Percentiles rank a stretch among this genome's conserved stretches.
These are phyloP conservation scores for Rhodotorula sp. DNA, from an alignment of 1,284 basidiomycete species.

Conservation along the genomic window DNA sequence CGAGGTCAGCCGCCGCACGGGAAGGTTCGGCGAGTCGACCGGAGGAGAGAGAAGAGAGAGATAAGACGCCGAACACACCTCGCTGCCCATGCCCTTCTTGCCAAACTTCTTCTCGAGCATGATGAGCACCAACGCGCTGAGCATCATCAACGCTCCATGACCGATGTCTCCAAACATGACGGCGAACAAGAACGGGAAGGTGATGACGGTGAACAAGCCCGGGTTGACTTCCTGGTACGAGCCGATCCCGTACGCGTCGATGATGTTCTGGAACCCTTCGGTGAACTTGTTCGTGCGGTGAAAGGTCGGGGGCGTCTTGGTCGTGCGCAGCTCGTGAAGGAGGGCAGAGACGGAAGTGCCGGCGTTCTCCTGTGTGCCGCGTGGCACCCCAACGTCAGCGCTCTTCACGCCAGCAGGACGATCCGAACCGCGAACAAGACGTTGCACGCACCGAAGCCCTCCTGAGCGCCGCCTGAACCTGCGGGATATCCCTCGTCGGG, in stretches of 20 bases:
- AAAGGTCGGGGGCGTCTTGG: constrained; percentile 92
- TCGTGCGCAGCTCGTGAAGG: constrained; percentile 83
- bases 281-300: constrained; percentile 96
- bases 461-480: constrained; percentile 82
- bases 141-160: constrained; percentile 81
- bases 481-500: constrained; percentile 82
- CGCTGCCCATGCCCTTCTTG: constrained; percentile 68
- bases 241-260: constrained; percentile 95
- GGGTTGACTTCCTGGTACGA: constrained; percentile 98
- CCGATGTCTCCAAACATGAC: constrained; percentile 99
- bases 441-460: constrained; percentile 72
- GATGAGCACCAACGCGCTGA: constrained; percentile 80
- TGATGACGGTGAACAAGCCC: constrained; percentile 59
- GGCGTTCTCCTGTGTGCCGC: constrained; percentile 69
- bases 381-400: neutral
- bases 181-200: constrained; percentile 87
- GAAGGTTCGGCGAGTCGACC: too few species aligned
- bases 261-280: constrained; percentile 94
- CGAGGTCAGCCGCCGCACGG: too few species aligned
- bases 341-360: constrained; percentile 91
- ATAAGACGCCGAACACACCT: constrained; percentile 57
- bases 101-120: constrained; percentile 71
- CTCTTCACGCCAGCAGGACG: neutral
- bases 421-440: neutral
- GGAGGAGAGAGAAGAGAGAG: neutral